Base-by-base conservation (phyloP, 2,329 filamentous ascomycete species). In the Nemania sp. region DNA sequence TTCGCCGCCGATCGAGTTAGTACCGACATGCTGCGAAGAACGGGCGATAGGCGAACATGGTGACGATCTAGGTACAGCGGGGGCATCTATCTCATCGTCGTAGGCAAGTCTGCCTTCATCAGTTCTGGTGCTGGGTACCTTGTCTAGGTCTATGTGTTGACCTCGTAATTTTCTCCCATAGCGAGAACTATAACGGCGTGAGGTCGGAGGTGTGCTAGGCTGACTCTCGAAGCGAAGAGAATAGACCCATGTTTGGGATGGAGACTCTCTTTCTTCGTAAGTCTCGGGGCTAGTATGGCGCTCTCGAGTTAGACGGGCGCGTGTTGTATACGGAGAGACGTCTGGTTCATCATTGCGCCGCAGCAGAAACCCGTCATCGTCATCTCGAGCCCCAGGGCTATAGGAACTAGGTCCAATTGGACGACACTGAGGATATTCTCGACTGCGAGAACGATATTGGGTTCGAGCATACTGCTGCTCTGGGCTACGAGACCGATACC, bases 91-190 rank as follows among this genome's bases (percentile, higher is more conserved):
- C 20, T 63, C 64, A 45, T 71, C 65, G 20, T 71, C 64, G 46
- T 69, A 71, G 7, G 65, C 62, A 48, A 71, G 65, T 52, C 69
- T 67, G 4, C 69, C 69, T 48, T 69, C 65, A 1, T 61, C n/a
- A 11, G 17, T 20, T 21, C 49, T 9, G n/a, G n/a, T n/a, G 39
- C 20, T 42, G 29, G 20, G 53, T 11, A 45, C 25, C 12, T 57
- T 54, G 12, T 58, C 42, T 2, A 62, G 40, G 46, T 56, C 42
- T 43, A 34, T 49, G n/a, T 25, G 49, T n/a, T n/a, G 15, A 18
- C 49, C 45, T 29, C 37, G 10, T n/a, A 10, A 13, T 45, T 62
- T 62, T 35, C 12, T 57, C 11, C 20, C 15, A 37, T 15, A 20
- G 17, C 25, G 59, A 25, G 54, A 54, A 46, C 18, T 53, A 13